Base-by-base conservation (phyloP, 2,329 filamentous ascomycete species). In the Fusarium mexicanum region DNA sequence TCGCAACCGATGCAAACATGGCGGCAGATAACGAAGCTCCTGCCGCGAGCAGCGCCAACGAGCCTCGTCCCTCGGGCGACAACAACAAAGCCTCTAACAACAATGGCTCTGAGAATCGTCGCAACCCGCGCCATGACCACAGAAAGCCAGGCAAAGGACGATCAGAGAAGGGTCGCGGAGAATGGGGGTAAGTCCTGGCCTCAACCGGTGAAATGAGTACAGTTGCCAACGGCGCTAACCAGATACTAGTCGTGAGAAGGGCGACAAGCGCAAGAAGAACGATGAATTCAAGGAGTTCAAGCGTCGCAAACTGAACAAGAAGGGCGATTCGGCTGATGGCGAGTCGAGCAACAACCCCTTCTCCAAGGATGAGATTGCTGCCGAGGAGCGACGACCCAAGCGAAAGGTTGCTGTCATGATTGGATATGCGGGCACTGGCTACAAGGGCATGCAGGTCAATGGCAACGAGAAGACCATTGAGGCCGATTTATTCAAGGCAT, bases 381-480 rank as follows among this genome's bases (percentile, higher is more conserved):
- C 91, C 53, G 96, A 99, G 82, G 92, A 92, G 81, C 91, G 96
- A 73, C 91, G 91, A 64, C 96, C 96, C 31, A 99, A 99, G 88
- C 92, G 94, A 83, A 99, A 99, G 86, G 96, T 98, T 57, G 96
- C 96, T 46, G 95, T 99, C 38, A 86, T 98, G 86, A 92, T 99
- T 77, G 96, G 96, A 22, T 99, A 99, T 83, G 95, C 95, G 11
- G 96, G 96, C 57, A 98, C 94, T 16, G 96, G 96, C 22, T 99
- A 99, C 87, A 95, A 94, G 84, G 96, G 96, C 79, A 97, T 99
- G 92, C 96, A 99, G 85, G 93, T 99, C 80, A 91, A 92, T 81
- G 87, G 87, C 77, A 85, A 91, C 73, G 91, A 98, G 80, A 95
- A 95, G 85, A 99, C 96, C 0, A 98, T 99, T 73, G 96, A 99